Conservation (phyloP, 2,329 filamentous ascomycete species). For the Mariannaea sp. region DNA sequence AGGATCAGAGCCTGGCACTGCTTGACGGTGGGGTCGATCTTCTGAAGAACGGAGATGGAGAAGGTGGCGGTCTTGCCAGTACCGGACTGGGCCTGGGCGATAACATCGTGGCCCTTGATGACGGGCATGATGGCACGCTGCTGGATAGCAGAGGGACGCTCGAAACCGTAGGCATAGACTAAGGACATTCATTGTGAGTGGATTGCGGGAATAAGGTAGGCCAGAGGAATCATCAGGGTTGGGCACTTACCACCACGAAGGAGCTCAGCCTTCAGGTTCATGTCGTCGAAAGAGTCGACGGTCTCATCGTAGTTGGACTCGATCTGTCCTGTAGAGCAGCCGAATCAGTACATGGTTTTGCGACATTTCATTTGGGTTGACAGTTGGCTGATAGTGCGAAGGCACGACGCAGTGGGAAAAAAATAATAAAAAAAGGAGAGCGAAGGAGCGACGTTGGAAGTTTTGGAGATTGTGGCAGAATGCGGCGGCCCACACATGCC, state of each 20-base stretch:
- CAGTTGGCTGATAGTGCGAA: background rate
- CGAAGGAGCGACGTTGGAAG: conserved; percentile 19
- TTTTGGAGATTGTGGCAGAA: conserved; percentile 17
- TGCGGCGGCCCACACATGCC: conserved; percentile 23
- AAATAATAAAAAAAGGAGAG: too few relatives aligned
- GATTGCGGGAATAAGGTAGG: conserved; percentile 29
- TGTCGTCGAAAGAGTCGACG: conserved; percentile 98
- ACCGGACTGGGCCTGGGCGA: conserved; percentile 98
- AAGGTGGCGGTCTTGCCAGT: conserved; percentile 99
- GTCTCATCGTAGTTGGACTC: conserved; percentile 99
- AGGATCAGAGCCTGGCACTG: conserved; percentile 98
- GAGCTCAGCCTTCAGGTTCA: conserved; percentile 96
- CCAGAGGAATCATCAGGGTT: conserved; percentile 20
- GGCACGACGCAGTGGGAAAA: too few relatives aligned
- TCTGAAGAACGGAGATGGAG: conserved; percentile 98
- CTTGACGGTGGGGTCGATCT: conserved; percentile 95
- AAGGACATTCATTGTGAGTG: conserved; percentile 33
- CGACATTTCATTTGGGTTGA: background rate
- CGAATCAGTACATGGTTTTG: conserved; percentile 29
- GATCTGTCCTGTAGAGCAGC: conserved; percentile 77
- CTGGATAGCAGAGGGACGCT: conserved; percentile 99
- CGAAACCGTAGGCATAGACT: conserved; percentile 99
- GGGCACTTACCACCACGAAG: conserved; percentile 77
- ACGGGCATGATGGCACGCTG: conserved; percentile 99
- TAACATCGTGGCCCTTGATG: conserved; percentile 99